These are phyloP conservation scores for Vaccinium darrowii DNA, from an alignment of 148 eudicot species.

Conservation along the genomic window DNA sequence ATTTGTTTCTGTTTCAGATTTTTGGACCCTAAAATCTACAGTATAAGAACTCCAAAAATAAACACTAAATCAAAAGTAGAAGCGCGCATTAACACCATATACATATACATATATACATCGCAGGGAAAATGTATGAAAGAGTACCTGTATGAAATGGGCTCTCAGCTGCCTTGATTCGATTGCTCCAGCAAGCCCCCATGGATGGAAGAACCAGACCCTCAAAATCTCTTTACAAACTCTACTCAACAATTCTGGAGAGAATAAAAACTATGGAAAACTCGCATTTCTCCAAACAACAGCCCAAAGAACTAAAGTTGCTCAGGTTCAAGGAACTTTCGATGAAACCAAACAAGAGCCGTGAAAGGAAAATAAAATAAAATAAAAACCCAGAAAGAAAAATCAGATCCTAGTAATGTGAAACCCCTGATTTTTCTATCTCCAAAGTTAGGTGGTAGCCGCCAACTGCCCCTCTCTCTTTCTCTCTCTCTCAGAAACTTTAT, in stretches of 20 bases:
- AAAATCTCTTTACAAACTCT: not conserved
- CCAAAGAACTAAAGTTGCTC: not conserved
- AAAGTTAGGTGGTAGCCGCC: slow-evolving; percentile 28
- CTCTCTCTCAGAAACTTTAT: not conserved
- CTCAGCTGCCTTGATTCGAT: slow-evolving; percentile 35
- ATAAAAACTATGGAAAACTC: not conserved
- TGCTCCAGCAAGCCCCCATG: slow-evolving; percentile 47
- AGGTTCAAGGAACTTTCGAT: slow-evolving; percentile 13
- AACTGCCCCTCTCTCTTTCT: slow-evolving; percentile 14
- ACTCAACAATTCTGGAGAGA: not conserved
- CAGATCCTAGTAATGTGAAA: slow-evolving; percentile 38
- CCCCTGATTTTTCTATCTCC: slow-evolving; percentile 14
- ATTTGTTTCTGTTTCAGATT: not conserved
- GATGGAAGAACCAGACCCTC: not conserved
- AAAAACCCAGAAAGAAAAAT: not conserved
- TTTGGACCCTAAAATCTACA: not conserved
- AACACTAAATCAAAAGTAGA: not conserved
- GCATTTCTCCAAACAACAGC: not conserved
- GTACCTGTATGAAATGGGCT: slow-evolving; percentile 30
- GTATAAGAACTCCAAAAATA: not conserved
- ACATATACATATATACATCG: not conserved
- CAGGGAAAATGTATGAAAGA: not conserved
- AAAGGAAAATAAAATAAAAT: not conserved
- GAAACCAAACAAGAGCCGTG: slow-evolving; percentile 5
- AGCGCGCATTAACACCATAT: not conserved